Conservation (phyloP, 345 rosid species). For the Eucalyptus urophylla region DNA sequence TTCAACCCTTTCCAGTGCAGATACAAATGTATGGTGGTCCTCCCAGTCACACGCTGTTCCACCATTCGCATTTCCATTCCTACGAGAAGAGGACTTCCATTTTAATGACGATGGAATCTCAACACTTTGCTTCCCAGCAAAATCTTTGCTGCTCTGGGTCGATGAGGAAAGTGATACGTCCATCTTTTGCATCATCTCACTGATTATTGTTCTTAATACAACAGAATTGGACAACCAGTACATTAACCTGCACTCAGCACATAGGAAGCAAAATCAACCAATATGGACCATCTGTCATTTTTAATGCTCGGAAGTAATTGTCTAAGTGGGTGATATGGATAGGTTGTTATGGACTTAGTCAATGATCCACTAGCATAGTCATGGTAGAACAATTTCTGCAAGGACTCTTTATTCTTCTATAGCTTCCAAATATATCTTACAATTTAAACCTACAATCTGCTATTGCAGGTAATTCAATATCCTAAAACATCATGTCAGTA, state of each 20-base stretch:
- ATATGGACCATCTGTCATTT: background rate
- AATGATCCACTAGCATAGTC: background rate
- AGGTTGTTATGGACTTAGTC: background rate
- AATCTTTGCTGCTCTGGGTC: slow-evolving; percentile 11
- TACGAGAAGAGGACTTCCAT: slow-evolving; percentile 43
- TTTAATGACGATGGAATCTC: slow-evolving; percentile 27
- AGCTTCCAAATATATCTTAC: background rate
- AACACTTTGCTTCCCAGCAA: slow-evolving; percentile 18
- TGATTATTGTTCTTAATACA: slow-evolving; percentile 56
- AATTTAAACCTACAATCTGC: background rate
- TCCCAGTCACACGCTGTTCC: slow-evolving; percentile 43
- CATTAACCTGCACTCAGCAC: slow-evolving; percentile 49
- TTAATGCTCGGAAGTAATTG: background rate
- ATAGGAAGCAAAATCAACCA: background rate
- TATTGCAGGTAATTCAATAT: background rate
- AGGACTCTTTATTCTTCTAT: background rate
- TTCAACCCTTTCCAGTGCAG: slow-evolving; percentile 79
- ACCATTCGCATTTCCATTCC: slow-evolving; percentile 8
- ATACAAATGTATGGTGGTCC: slow-evolving; percentile 37
- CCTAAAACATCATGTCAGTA: background rate
- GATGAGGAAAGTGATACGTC: slow-evolving; percentile 20
- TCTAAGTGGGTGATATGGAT: background rate
- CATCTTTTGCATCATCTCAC: slow-evolving; percentile 23
- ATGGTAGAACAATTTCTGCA: background rate
- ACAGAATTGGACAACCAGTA: slow-evolving; percentile 92